Evolutionary conservation across 148 eudicot genomes (phyloP).

Genomic region (Fagopyrum homotropicum): DNA sequence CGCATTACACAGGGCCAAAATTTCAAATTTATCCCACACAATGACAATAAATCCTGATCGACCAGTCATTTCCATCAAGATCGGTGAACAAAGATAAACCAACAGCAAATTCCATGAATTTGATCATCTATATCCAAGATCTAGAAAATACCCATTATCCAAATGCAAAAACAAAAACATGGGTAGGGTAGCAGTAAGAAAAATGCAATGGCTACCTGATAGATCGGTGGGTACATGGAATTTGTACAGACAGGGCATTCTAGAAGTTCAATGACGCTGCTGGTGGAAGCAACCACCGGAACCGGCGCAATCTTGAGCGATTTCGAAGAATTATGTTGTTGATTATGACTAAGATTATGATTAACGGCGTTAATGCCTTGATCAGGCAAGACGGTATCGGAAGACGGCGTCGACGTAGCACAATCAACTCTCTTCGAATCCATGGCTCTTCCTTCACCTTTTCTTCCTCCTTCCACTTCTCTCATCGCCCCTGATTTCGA

Average conservation of each 20-base stretch:
- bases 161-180: neutral
- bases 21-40: neutral
- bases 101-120: neutral
- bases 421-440: conserved; percentile 14
- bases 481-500: neutral
- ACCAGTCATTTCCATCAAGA: neutral
- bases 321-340: conserved; percentile 6
- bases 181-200: neutral
- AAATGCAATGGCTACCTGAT: conserved; percentile 3
- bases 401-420: neutral
- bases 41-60: neutral
- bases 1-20: neutral
- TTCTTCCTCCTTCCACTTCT: neutral
- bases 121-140: conserved; percentile 1
- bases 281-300: conserved; percentile 10
- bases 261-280: conserved; percentile 9
- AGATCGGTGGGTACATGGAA: conserved; percentile 16
- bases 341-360: neutral
- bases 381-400: neutral
- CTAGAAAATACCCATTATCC: neutral
- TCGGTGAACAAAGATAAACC: neutral
- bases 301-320: neutral
- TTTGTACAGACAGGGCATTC: conserved; percentile 13
- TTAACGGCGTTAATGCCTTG: neutral
- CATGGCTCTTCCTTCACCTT: neutral